These are phyloP conservation scores for Phycomyces nitens DNA, from an alignment of 192 early-diverging fungal species.

Conservation along the genomic window DNA sequence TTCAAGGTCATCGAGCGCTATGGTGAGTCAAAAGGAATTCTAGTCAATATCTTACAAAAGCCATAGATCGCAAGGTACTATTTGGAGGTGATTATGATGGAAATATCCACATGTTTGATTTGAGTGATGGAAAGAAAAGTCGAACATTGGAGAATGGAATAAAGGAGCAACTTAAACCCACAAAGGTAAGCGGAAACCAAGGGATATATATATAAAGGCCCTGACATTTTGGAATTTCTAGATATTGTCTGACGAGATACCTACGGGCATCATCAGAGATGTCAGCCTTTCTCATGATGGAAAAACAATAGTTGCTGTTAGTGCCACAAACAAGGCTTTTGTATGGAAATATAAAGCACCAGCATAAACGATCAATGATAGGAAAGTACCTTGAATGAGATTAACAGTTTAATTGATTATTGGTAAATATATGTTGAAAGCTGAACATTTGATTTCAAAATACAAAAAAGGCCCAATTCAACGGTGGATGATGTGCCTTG, in stretches of 20 bases:
- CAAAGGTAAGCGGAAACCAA: conserved; percentile 8
- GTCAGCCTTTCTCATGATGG: conserved; percentile 15
- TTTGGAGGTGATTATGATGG: conserved; percentile 30
- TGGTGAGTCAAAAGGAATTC: neutral
- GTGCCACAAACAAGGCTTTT: conserved; percentile 19
- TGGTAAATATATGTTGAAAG: too few species aligned
- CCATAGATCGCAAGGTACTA: conserved; percentile 18
- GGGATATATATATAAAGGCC: neutral
- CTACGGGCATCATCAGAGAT: conserved; percentile 23
- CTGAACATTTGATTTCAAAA: too few species aligned
- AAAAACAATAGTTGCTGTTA: conserved; percentile 22
- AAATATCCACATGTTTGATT: conserved; percentile 24
- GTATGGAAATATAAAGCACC: conserved; percentile 13
- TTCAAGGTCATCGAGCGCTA: conserved; percentile 23
- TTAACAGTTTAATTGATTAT: neutral
- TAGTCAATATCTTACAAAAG: neutral
- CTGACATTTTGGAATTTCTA: neutral
- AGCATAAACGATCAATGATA: neutral
- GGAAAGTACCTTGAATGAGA: neutral
- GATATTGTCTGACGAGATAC: conserved; percentile 10
- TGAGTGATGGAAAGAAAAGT: conserved; percentile 18
- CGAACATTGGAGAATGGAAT: conserved; percentile 19
- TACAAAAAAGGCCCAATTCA: too few species aligned
- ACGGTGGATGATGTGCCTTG: too few species aligned
- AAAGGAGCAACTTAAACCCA: conserved; percentile 17